Conservation (phyloP, 208 protist genomes). For the Wallacemonas sp. region DNA sequence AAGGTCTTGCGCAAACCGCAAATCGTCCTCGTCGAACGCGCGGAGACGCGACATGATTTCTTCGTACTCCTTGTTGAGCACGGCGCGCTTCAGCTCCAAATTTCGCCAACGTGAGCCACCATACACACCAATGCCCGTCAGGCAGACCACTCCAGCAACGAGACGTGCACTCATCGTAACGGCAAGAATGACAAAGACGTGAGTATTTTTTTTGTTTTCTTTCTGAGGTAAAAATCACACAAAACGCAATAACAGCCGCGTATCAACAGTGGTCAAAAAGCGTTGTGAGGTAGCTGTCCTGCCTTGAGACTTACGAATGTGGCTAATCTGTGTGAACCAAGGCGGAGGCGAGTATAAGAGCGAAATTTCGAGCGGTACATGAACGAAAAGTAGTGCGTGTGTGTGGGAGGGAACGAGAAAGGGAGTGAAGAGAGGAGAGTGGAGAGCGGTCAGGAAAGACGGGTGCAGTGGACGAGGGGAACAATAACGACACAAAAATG, state of each 20-base stretch:
- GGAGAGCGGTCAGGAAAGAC: too few species aligned
- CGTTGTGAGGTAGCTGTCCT: too few species aligned
- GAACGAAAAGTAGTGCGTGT: too few species aligned
- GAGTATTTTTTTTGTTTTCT: neutral
- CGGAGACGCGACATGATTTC: slow-evolving; percentile 44
- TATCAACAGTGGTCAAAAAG: too few species aligned
- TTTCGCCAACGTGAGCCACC: slow-evolving; percentile 48
- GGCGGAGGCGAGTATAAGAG: too few species aligned
- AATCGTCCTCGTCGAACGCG: slow-evolving; percentile 42
- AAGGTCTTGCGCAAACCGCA: slow-evolving; percentile 42
- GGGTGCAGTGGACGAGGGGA: too few species aligned
- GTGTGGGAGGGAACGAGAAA: too few species aligned
- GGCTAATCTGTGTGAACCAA: too few species aligned
- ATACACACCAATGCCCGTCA: slow-evolving; percentile 39
- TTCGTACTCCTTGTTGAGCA: slow-evolving; percentile 73
- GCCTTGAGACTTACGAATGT: too few species aligned
- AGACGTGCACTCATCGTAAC: slow-evolving; percentile 35
- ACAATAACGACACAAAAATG: too few species aligned
- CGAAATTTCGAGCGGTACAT: too few species aligned
- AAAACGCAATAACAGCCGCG: slow-evolving; percentile 18
- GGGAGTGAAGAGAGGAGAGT: too few species aligned
- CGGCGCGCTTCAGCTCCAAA: slow-evolving; percentile 49
- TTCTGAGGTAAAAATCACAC: slow-evolving; percentile 13
- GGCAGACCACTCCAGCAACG: slow-evolving; percentile 32
- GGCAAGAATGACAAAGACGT: neutral